Evolutionary conservation across 495 filamentous ascomycete genomes (phyloP), one percentile per base, ranked within the genome.

Genomic region (Hyphodiscus hymeniophilus): DNA sequence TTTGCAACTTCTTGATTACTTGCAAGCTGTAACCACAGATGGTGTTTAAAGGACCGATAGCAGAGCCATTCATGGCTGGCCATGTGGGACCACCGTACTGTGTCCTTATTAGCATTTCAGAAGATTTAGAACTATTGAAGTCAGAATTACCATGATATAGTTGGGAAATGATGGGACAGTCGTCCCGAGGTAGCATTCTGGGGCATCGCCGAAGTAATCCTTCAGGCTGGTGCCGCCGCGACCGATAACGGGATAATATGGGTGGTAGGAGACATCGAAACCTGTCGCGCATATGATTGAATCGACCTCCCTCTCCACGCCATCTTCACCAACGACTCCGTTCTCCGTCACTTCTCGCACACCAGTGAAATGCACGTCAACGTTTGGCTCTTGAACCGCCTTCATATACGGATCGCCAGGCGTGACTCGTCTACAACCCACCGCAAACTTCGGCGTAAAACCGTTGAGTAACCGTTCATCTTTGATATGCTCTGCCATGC

Each of bases 371-470:
- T 77, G 70, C 22, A 69, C 69, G 48, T 57, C 58, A 31, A 75
- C 71, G 32, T 80, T 79, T 3, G 66, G 59, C 48, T 75, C 60
- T 3, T 62, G 60, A 17, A 81, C 50, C 2, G 77, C 67, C 42
- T 80, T 74, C 2, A 81, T 65, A 48, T 78, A 81, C 0, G 73
- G 74, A 3, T 70, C 70, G 0, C 76, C 77, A 5, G 77, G 77
- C 0, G 77, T 81, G 0, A 76, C 62, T 26, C 77, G 75, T 26
- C 75, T 69, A 41, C 77, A 81, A 50, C 72, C 68, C 1, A 74
- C 68, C 2, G 68, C 61, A 55, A 74, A 81, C 16, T 75, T 69
- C 0, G 76, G 75, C 6, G 13, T 38, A 11, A 34, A 16, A 10
- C 42, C 23, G 16, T 45, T 17, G 13, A 21, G 3, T n/a, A 28